Evolutionary conservation across 768 basidiomycete genomes (phyloP).

Genomic region (Amyloporia xantha): DNA sequence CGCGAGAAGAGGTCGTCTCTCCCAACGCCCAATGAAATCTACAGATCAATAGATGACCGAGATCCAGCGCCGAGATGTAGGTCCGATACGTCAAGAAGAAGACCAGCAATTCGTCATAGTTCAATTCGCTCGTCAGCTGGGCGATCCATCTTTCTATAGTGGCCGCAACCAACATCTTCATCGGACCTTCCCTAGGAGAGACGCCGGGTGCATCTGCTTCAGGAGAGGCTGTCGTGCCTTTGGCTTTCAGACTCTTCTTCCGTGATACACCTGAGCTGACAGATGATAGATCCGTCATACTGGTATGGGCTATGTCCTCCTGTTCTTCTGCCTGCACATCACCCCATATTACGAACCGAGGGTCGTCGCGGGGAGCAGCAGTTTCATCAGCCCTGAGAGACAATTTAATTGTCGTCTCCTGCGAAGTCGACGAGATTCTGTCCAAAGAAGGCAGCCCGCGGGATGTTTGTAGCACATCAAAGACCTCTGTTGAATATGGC

Average conservation of each 20-base stretch:
- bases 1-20: constrained; percentile 40
- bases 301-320: constrained; percentile 33
- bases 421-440: constrained; percentile 47
- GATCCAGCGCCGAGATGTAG: constrained; percentile 72
- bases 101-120: constrained; percentile 81
- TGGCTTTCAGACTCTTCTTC: constrained; percentile 24
- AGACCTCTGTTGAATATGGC: constrained; percentile 67
- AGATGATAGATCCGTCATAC: constrained; percentile 31
- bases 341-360: constrained; percentile 90
- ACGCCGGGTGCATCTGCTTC: neutral
- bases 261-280: constrained; percentile 32
- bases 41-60: constrained; percentile 76
- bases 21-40: constrained; percentile 87
- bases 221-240: constrained; percentile 8
- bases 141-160: constrained; percentile 93
- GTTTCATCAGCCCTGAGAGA: constrained; percentile 60
- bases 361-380: constrained; percentile 77
- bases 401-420: constrained; percentile 62
- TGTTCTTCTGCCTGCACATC: constrained; percentile 35
- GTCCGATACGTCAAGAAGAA: constrained; percentile 92
- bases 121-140: constrained; percentile 79
- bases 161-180: constrained; percentile 70
- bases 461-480: constrained; percentile 77
- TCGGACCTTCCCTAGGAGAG: constrained; percentile 23
- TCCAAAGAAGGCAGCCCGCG: constrained; percentile 71